Evolutionary conservation across 371 early-diverging fungal species (phyloP).

Genomic region (Amoeboaphelidium protococcarum): DNA sequence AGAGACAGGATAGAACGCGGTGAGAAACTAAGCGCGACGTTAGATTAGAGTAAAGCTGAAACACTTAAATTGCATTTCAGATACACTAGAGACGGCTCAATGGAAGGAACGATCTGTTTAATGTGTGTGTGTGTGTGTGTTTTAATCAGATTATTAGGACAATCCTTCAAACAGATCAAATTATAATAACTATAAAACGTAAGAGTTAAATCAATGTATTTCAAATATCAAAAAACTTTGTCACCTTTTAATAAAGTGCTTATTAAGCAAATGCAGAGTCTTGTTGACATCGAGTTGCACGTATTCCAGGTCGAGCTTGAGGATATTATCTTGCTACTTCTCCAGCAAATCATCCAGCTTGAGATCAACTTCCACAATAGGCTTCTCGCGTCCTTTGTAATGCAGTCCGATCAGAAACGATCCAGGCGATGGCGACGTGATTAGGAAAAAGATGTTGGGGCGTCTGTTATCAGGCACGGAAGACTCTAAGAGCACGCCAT

Average conservation of each 20-base stretch:
- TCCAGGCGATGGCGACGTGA: conserved; percentile 56
- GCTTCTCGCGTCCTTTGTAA: conserved; percentile 56
- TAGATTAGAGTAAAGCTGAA: too few relatives aligned
- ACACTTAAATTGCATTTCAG: too few relatives aligned
- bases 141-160: too few relatives aligned
- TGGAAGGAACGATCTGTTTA: too few relatives aligned
- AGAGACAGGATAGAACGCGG: too few relatives aligned
- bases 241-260: neutral
- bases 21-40: too few relatives aligned
- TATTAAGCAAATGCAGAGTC: conserved; percentile 1
- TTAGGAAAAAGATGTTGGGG: conserved; percentile 59
- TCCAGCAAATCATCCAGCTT: conserved; percentile 77
- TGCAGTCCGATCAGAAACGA: conserved; percentile 66
- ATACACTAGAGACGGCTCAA: too few relatives aligned
- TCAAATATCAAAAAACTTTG: too few relatives aligned
- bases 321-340: conserved; percentile 76
- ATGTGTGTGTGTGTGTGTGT: too few relatives aligned
- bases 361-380: conserved; percentile 82
- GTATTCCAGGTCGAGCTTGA: conserved; percentile 67
- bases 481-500: conserved; percentile 70
- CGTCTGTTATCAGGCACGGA: conserved; percentile 76
- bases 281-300: conserved; percentile 42
- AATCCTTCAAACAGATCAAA: too few relatives aligned
- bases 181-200: too few relatives aligned
- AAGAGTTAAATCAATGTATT: too few relatives aligned